Conservation (phyloP, 352 stramenopile species). For the Pythium monospermum region DNA sequence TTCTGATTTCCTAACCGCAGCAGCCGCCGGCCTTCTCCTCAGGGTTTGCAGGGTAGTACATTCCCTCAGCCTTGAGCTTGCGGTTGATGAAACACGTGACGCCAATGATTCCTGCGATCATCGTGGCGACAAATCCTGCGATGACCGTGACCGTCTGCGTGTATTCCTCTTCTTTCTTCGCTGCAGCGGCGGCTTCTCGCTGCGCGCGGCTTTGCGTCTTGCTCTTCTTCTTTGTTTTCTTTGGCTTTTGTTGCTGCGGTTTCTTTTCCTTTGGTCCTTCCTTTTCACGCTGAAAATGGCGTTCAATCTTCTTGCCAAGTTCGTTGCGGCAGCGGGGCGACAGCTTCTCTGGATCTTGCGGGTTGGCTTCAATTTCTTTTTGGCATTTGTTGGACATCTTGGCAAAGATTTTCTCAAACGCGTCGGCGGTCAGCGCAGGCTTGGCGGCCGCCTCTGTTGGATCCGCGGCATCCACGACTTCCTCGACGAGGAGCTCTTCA, state of each 20-base stretch:
- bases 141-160: constrained; percentile 65
- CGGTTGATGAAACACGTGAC: constrained; percentile 73
- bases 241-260: constrained; percentile 28
- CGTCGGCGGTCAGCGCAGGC: constrained; percentile 48
- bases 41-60: constrained; percentile 68
- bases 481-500: constrained; percentile 33
- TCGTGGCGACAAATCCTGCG: constrained; percentile 57
- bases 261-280: constrained; percentile 17
- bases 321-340: constrained; percentile 62
- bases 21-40: constrained; percentile 44
- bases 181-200: constrained; percentile 40
- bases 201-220: constrained; percentile 58
- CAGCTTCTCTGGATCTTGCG: constrained; percentile 48
- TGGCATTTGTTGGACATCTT: constrained; percentile 73
- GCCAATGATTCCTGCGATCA: constrained; percentile 49
- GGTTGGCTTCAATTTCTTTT: constrained; percentile 68
- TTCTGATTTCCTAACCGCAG: constrained; percentile 24
- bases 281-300: constrained; percentile 48
- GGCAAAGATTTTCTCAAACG: constrained; percentile 61
- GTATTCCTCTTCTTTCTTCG: constrained; percentile 68
- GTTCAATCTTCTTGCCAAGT: constrained; percentile 51
- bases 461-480: constrained; percentile 30
- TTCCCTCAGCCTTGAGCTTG: constrained; percentile 76
- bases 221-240: constrained; percentile 60
- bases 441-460: constrained; percentile 22